A percentile compares a stretch with the other conserved stretches of the same genome.
phyloP scores from a whole-genome alignment of 2,329 filamentous ascomycete species.

The Grosmannia huntii region DNA sequence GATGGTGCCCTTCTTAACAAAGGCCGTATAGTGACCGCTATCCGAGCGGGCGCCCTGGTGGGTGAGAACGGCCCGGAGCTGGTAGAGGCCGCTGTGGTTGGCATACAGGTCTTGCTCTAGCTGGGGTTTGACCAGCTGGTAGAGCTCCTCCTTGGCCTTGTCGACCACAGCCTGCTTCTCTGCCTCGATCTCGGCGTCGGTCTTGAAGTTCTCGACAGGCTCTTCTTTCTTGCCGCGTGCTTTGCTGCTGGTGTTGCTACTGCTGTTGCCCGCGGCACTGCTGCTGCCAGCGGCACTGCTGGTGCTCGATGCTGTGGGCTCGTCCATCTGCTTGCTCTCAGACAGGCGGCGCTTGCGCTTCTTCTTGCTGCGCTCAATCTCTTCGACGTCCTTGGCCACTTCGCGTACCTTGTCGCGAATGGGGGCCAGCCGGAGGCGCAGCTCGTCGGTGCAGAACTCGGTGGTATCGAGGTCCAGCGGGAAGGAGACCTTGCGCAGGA shows the following conservation, averaged over 20 bases:
- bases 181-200: conserved; percentile 81
- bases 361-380: conserved; percentile 84
- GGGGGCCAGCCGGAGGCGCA: conserved; percentile 71
- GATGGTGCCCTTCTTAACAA: conserved; percentile 78
- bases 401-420: conserved; percentile 96
- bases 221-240: conserved; percentile 25
- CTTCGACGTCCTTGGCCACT: conserved; percentile 86
- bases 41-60: conserved; percentile 95
- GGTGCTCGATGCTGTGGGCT: conserved; percentile 1
- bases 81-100: conserved; percentile 91
- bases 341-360: conserved; percentile 57
- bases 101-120: conserved; percentile 66
- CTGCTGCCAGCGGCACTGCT: too few relatives aligned
- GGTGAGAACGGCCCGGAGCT: conserved; percentile 85
- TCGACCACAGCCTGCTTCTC: conserved; percentile 67
- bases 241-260: conserved; percentile 25
- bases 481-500: conserved; percentile 97
- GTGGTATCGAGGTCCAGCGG: conserved; percentile 84
- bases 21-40: conserved; percentile 95
- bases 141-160: conserved; percentile 76
- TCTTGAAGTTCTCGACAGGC: conserved; percentile 68
- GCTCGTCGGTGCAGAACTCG: conserved; percentile 88
- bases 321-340: conserved; percentile 21
- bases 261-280: conserved; percentile 18
- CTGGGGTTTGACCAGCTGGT: conserved; percentile 61